phyloP scores from a whole-genome alignment of 2,329 filamentous ascomycete species.

The Ascochyta viciae-villosae region DNA sequence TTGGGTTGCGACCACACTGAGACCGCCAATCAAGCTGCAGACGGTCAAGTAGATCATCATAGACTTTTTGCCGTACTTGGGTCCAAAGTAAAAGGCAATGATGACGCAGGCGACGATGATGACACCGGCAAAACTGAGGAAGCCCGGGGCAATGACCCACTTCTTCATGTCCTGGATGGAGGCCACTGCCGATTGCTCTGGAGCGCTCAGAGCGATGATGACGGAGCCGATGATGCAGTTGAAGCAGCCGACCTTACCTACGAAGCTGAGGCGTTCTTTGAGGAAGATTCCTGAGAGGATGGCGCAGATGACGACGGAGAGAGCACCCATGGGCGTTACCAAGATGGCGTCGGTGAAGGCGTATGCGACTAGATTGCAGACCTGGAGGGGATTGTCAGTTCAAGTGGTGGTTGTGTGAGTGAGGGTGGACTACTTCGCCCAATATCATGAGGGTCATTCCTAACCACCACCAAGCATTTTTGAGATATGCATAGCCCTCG shows the following conservation, averaged over 20 bases:
- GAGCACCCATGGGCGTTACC: slow-evolving; percentile 87
- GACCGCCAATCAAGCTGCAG: slow-evolving; percentile 90
- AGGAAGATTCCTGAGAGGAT: slow-evolving; percentile 92
- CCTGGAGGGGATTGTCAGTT: slow-evolving; percentile 29
- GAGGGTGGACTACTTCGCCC: slow-evolving; percentile 65
- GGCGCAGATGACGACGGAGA: slow-evolving; percentile 91
- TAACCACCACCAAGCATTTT: slow-evolving; percentile 92
- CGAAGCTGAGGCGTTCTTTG: slow-evolving; percentile 92
- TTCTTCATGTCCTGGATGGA: slow-evolving; percentile 92
- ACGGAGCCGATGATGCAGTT: slow-evolving; percentile 92
- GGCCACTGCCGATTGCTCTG: slow-evolving; percentile 80
- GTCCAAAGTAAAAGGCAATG: slow-evolving; percentile 80
- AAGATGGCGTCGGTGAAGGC: slow-evolving; percentile 96
- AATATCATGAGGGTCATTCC: slow-evolving; percentile 98
- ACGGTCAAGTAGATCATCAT: slow-evolving; percentile 98
- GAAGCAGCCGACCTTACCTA: slow-evolving; percentile 95
- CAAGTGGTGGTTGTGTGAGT: too few species aligned
- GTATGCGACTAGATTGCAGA: slow-evolving; percentile 97
- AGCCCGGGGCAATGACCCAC: slow-evolving; percentile 85
- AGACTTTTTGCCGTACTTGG: slow-evolving; percentile 91
- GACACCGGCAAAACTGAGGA: slow-evolving; percentile 83
- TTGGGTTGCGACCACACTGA: slow-evolving; percentile 95
- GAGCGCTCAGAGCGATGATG: slow-evolving; percentile 93
- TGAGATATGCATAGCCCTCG: slow-evolving; percentile 96
- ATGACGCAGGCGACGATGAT: slow-evolving; percentile 76